Base-by-base conservation (phyloP, 176 grass and related monocot species). In the Ampelocalamus luodianensis region DNA sequence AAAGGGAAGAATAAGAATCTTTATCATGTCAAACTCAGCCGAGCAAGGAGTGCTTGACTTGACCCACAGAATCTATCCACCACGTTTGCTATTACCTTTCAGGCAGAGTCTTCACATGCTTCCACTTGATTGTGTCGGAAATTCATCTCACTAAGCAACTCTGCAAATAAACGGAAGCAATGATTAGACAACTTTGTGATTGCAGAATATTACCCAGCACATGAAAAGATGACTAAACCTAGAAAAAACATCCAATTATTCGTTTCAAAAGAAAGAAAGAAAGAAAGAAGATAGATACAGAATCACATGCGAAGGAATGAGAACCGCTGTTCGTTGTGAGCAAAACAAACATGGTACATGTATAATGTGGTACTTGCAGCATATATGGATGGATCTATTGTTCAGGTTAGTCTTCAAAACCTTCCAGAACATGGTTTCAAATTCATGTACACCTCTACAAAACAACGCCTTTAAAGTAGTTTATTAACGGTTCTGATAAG, bases 1-100 rank as follows among this genome's bases (percentile, higher is more conserved):
- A 34, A 34, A 34, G 32, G 32, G 32, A 34, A 34, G 32, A 34
- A 34, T 34, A 34, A 34, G 32, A n/a, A 63, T 54, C 74, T 11
- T 37, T 59, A 75, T 51, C 68, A 17, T 51, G 73, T 72, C 72
- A 63, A 91, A 91, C 85, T 80, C 51, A 2, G 50, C 75, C 84
- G 53, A 27, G 16, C 23, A 64, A 36, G 5, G 59, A 83, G 60
- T 48, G 54, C 71, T 68, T 5, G 9, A 38, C 60, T 38, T 80
- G 60, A 79, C 22, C 34, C 36, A 14, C 27, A n/a, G 46, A 65
- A 73, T 49, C 16, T 66, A 65, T 45, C 66, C 60, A 67, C 4
- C 36, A 20, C 4, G 12, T 45, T 12, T 5, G 56, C 8, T 55
- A 13, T 50, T 56, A 6, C 53, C 39, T 11, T 66, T 39, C 60